phyloP scores from a whole-genome alignment of 257 asterid species.

The Solanum pimpinellifolium region DNA sequence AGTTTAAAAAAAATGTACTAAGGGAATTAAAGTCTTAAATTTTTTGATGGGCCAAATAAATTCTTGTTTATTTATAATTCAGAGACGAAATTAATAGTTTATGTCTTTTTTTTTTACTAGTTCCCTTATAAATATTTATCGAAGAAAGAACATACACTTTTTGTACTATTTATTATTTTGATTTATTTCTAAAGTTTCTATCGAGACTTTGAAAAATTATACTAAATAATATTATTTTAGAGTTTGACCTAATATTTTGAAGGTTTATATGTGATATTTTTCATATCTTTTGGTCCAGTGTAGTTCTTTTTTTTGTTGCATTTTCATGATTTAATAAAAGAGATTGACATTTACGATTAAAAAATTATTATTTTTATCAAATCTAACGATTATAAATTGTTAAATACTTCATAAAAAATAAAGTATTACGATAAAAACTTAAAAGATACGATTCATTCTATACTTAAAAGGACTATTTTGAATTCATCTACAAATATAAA shows the following conservation, averaged over 20 bases:
- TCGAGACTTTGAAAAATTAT: too few relatives aligned
- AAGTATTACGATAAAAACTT: background rate
- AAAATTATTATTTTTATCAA: background rate
- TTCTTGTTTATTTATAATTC: too few relatives aligned
- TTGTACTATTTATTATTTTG: too few relatives aligned
- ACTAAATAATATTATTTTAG: too few relatives aligned
- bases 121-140: background rate
- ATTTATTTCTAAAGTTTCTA: too few relatives aligned
- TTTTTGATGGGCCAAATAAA: too few relatives aligned
- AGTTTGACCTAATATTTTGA: background rate
- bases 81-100: accelerated
- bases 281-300: background rate
- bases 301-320: background rate
- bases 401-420: background rate
- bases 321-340: background rate
- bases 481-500: background rate
- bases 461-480: background rate
- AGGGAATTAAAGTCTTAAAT: too few relatives aligned
- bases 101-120: too few relatives aligned
- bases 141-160: too few relatives aligned
- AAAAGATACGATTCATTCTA: background rate
- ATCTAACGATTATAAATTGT: too few relatives aligned
- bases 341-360: background rate
- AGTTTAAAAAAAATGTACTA: background rate
- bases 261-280: background rate